These are phyloP conservation scores for Orbilia javanica DNA, from an alignment of 2,329 filamentous ascomycete species.

Conservation along the genomic window DNA sequence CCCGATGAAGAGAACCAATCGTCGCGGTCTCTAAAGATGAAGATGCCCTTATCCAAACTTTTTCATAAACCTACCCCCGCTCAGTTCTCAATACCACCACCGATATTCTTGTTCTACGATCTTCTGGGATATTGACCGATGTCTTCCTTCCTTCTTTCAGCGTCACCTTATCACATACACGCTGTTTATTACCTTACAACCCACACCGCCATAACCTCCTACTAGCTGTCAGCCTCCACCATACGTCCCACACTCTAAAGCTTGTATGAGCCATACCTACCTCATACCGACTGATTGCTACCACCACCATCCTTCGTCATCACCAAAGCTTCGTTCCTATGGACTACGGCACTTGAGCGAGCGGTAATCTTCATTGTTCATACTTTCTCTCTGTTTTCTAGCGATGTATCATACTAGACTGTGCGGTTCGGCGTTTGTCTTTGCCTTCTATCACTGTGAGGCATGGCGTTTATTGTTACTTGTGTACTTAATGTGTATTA, in stretches of 20 bases:
- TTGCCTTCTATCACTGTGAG: background rate
- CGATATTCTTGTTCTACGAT: background rate
- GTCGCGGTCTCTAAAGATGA: conserved; percentile 24
- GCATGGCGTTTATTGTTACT: conserved; percentile 23
- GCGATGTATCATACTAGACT: conserved; percentile 39
- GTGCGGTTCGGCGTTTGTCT: conserved; percentile 15
- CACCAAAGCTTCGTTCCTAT: background rate
- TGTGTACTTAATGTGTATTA: conserved; percentile 39
- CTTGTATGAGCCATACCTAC: background rate
- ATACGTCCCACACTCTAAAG: background rate
- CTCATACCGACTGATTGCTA: background rate
- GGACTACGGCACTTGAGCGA: background rate
- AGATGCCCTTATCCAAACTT: background rate
- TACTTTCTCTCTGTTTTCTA: conserved; percentile 15
- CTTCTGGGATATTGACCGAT: background rate
- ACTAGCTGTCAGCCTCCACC: background rate
- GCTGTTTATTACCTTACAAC: background rate
- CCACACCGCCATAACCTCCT: background rate
- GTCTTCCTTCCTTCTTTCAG: background rate
- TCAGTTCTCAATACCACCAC: background rate
- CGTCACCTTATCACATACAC: no score
- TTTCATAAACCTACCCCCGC: background rate
- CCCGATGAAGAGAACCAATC: conserved; percentile 42
- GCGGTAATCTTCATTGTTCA: background rate
- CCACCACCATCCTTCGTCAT: background rate